Conservation (phyloP, 2,329 filamentous ascomycete species). For the Ophiostoma angusticollis region DNA sequence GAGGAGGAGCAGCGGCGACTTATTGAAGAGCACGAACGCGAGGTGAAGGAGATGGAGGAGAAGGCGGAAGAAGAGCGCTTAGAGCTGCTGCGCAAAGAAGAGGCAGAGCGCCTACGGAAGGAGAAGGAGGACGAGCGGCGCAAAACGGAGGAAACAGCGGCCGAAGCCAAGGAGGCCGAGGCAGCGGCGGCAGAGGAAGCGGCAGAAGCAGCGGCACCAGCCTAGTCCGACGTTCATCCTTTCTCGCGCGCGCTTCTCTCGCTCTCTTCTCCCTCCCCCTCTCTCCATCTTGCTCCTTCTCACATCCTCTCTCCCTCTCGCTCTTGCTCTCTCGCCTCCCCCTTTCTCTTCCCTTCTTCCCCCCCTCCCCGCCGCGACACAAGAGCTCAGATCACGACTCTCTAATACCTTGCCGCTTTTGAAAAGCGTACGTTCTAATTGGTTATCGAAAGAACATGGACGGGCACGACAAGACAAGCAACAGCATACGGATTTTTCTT, state of each 20-base stretch:
- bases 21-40: conserved; percentile 25
- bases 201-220: background rate
- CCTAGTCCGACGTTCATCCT: too few species aligned
- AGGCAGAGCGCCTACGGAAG: conserved; percentile 20
- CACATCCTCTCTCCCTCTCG: too few species aligned
- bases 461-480: too few species aligned
- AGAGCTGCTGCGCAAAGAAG: conserved; percentile 16
- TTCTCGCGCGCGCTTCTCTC: too few species aligned
- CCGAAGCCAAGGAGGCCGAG: background rate
- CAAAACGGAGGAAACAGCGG: conserved; percentile 1
- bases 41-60: conserved; percentile 18
- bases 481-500: background rate
- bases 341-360: too few species aligned
- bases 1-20: conserved; percentile 45
- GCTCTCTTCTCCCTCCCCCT: too few species aligned
- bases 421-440: background rate
- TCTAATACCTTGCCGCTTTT: conserved; percentile 1
- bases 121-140: conserved; percentile 8
- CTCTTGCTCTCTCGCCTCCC: too few species aligned
- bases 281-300: too few species aligned
- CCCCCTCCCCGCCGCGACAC: too few species aligned
- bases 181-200: too few species aligned
- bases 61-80: conserved; percentile 13
- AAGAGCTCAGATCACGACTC: too few species aligned
- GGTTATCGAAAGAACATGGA: background rate